phyloP scores from a whole-genome alignment of 2,329 filamentous ascomycete genomes.

The Berkeleyomyces rouxiae region DNA sequence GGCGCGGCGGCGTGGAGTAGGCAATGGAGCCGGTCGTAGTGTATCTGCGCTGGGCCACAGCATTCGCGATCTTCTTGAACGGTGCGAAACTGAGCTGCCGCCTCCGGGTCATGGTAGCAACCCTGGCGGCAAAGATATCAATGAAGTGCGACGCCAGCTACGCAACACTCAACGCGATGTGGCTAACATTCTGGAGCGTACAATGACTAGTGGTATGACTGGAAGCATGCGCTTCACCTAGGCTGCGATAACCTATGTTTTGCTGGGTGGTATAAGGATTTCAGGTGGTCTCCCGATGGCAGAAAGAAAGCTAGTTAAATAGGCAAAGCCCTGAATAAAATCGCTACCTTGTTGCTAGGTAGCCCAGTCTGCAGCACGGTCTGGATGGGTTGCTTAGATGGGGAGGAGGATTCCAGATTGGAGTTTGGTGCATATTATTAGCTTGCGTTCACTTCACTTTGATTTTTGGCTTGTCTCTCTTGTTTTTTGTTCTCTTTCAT shows the following conservation, averaged over 20 bases:
- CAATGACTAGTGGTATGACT: constrained; percentile 19
- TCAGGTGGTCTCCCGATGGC: neutral
- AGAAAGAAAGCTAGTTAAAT: neutral
- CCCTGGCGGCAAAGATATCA: constrained; percentile 29
- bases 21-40: constrained; percentile 21
- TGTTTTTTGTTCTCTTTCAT: neutral
- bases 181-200: constrained; percentile 27
- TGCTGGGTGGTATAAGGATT: neutral
- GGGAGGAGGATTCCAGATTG: neutral
- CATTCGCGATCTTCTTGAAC: constrained; percentile 32
- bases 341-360: neutral
- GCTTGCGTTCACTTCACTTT: neutral
- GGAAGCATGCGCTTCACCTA: constrained; percentile 31
- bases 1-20: constrained; percentile 26
- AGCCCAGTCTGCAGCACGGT: neutral
- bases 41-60: constrained; percentile 20
- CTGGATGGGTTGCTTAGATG: neutral
- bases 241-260: constrained; percentile 11
- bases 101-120: constrained; percentile 26
- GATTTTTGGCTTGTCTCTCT: neutral
- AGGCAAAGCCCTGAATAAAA: neutral
- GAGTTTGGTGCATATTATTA: constrained; percentile 7
- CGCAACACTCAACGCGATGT: constrained; percentile 29
- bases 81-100: constrained; percentile 31
- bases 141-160: constrained; percentile 27